Conservation (phyloP, 768 basidiomycete genomes). For the Auricularia sp. region DNA sequence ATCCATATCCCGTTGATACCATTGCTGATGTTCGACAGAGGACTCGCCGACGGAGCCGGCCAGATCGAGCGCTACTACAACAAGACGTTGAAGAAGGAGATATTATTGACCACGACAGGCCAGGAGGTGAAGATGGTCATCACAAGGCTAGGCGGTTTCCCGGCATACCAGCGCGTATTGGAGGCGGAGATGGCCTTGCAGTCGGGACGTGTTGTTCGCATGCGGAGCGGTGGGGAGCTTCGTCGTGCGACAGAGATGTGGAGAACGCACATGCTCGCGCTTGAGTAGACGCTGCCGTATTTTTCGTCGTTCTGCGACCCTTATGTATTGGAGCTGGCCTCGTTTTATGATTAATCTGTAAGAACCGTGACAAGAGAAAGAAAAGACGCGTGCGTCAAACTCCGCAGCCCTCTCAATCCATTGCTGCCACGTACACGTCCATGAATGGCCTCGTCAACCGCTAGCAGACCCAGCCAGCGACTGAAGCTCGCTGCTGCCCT, state of each 20-base stretch:
- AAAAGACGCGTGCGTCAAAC: too few relatives aligned
- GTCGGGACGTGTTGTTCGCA: not conserved
- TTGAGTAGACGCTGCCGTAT: not conserved
- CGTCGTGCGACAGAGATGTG: not conserved
- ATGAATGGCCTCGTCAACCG: too few relatives aligned
- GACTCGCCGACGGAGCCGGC: not conserved
- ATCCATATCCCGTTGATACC: not conserved
- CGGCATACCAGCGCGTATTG: not conserved
- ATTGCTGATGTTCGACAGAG: not conserved
- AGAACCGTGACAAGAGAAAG: too few relatives aligned
- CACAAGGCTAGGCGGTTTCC: not conserved
- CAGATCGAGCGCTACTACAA: not conserved
- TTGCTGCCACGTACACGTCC: too few relatives aligned
- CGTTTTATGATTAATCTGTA: too few relatives aligned
- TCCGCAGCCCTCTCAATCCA: too few relatives aligned
- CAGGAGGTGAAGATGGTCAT: not conserved
- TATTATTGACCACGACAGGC: not conserved
- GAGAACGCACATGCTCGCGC: not conserved
- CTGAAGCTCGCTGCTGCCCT: not conserved
- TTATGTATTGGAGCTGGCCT: too few relatives aligned
- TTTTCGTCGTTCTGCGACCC: too few relatives aligned
- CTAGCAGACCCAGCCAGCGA: not conserved
- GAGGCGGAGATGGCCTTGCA: slow-evolving; percentile 1
- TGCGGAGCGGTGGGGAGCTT: slow-evolving; percentile 1
- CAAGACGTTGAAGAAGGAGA: slow-evolving; percentile 1